Evolutionary conservation across 140 eudicot genomes (phyloP).

Genomic region (Oenanthe javanica): DNA sequence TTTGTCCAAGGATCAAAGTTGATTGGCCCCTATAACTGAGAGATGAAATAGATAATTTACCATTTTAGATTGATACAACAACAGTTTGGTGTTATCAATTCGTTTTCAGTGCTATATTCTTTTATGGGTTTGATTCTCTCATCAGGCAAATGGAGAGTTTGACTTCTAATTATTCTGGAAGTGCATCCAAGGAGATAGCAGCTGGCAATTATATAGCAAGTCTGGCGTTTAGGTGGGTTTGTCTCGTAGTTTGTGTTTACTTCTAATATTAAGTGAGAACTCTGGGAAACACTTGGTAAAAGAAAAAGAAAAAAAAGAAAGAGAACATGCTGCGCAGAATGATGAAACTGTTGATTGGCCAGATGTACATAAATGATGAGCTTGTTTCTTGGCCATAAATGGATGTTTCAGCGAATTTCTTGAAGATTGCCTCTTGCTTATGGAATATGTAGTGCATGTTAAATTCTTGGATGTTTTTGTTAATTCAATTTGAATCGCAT

Average conservation of each 20-base stretch:
- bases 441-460: slow-evolving; percentile 31
- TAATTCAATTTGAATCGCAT: slow-evolving; percentile 1
- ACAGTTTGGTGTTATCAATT: background rate
- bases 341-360: slow-evolving; percentile 42
- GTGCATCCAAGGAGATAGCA: slow-evolving; percentile 18
- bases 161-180: slow-evolving; percentile 59
- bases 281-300: slow-evolving; percentile 11
- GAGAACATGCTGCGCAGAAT: slow-evolving; percentile 5
- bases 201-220: slow-evolving; percentile 16
- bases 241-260: slow-evolving; percentile 10
- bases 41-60: background rate
- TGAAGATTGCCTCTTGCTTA: slow-evolving; percentile 18
- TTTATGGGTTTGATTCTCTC: background rate
- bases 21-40: background rate
- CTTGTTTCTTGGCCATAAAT: slow-evolving; percentile 37
- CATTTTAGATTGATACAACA: background rate
- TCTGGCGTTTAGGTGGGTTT: slow-evolving; percentile 29
- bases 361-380: slow-evolving; percentile 66
- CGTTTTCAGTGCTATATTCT: background rate
- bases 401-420: slow-evolving; percentile 35
- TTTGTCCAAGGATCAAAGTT: background rate
- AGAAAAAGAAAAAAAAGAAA: background rate
- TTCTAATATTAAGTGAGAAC: slow-evolving; percentile 22
- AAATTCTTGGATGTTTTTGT: slow-evolving; percentile 1
- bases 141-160: slow-evolving; percentile 95